Conservation (phyloP, 805 yeast species). For the Candida quercuum region DNA sequence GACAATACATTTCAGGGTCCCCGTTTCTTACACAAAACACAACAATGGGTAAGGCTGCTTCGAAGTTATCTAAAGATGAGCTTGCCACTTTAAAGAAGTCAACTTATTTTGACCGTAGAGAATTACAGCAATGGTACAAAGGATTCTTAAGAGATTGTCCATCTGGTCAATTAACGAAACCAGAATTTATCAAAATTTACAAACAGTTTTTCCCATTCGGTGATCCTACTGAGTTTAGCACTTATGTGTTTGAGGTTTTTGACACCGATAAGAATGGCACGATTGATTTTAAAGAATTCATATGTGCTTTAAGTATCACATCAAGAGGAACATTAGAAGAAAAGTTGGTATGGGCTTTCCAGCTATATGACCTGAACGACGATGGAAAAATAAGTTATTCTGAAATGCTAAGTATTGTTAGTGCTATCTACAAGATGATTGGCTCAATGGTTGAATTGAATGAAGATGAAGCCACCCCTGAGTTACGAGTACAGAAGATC, state of each 20-base stretch:
- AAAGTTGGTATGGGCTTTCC: constrained; percentile 85
- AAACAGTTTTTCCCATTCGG: constrained; percentile 98
- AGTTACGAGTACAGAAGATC: constrained; percentile 75
- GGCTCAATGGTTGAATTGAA: constrained; percentile 89
- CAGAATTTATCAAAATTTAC: constrained; percentile 87
- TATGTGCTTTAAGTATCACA: constrained; percentile 79
- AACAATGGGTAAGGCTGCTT: constrained; percentile 91
- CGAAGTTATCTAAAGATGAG: constrained; percentile 89
- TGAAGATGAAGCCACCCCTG: constrained; percentile 91
- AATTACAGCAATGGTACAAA: constrained; percentile 97
- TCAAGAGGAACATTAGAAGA: constrained; percentile 83
- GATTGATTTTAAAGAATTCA: constrained; percentile 90
- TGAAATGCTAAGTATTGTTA: constrained; percentile 76
- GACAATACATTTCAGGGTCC: too few species aligned
- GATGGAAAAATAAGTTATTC: constrained; percentile 72
- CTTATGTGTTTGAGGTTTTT: constrained; percentile 81
- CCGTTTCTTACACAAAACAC: too few species aligned
- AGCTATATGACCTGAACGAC: constrained; percentile 75
- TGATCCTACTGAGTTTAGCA: constrained; percentile 88
- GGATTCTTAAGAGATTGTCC: constrained; percentile 95
- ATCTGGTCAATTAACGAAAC: constrained; percentile 76
- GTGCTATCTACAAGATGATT: constrained; percentile 89
- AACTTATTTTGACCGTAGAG: constrained; percentile 89
- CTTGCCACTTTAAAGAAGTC: constrained; percentile 73
- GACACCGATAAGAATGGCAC: constrained; percentile 76